These are phyloP conservation scores for Acacia crassicarpa DNA, from an alignment of 306 rosid species.

Conservation along the genomic window DNA sequence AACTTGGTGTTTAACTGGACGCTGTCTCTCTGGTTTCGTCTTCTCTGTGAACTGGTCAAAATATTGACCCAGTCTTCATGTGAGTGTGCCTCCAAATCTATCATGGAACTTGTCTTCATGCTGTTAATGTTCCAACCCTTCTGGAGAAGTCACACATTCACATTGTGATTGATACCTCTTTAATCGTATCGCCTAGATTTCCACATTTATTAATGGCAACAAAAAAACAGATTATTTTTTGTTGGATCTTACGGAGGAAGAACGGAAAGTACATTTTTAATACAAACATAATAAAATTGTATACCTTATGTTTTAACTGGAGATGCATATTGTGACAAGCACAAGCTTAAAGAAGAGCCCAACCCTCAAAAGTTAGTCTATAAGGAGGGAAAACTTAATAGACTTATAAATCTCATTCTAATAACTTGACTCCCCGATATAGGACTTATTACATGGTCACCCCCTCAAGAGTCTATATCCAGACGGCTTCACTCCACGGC, in stretches of 20 bases:
- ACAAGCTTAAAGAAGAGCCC: too few species aligned
- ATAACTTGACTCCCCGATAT: too few species aligned
- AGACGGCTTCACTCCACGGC: too few species aligned
- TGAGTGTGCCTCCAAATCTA: background rate
- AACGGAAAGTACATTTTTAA: background rate
- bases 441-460: too few species aligned
- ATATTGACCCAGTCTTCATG: background rate
- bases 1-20: constrained; percentile 14
- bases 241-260: background rate
- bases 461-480: too few species aligned
- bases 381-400: too few species aligned
- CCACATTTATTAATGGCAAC: background rate
- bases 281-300: background rate
- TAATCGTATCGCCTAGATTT: background rate
- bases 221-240: background rate
- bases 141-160: background rate
- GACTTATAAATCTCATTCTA: too few species aligned
- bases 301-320: too few species aligned
- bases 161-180: background rate
- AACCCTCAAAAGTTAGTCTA: too few species aligned
- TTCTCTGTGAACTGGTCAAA: constrained; percentile 13
- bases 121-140: background rate
- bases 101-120: background rate
- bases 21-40: constrained; percentile 1
- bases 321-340: too few species aligned